Conservation (phyloP, 2,329 filamentous ascomycete species). For the Sporothrix curviconia region DNA sequence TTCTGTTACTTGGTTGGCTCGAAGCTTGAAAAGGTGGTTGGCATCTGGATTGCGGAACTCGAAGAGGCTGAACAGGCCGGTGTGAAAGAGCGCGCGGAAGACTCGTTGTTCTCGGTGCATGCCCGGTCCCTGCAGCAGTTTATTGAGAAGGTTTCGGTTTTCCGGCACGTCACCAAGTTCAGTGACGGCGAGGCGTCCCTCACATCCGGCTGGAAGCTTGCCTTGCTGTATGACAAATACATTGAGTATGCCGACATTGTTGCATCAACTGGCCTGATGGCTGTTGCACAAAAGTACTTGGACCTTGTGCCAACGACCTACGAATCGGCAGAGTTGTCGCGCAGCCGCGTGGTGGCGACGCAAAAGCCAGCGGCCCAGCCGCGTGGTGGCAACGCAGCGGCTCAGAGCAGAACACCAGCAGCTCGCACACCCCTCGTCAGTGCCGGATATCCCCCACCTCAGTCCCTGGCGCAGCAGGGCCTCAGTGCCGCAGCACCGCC, state of each 20-base stretch:
- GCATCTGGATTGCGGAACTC: slow-evolving; percentile 87
- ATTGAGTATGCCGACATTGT: slow-evolving; percentile 95
- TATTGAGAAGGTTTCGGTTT: slow-evolving; percentile 96
- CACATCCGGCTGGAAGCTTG: slow-evolving; percentile 79
- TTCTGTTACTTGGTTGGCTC: slow-evolving; percentile 96
- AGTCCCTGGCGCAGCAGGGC: slow-evolving; percentile 23
- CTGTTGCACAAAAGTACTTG: slow-evolving; percentile 84
- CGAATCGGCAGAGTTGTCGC: slow-evolving; percentile 77
- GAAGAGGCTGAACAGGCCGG: slow-evolving; percentile 73
- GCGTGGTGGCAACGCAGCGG: not conserved
- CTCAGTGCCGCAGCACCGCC: not conserved
- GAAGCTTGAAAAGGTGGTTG: slow-evolving; percentile 93
- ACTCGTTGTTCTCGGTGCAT: slow-evolving; percentile 86
- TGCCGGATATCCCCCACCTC: slow-evolving; percentile 42
- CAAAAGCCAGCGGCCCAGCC: slow-evolving; percentile 43
- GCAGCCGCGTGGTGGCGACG: slow-evolving; percentile 79
- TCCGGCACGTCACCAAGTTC: slow-evolving; percentile 91
- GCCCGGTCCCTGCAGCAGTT: slow-evolving; percentile 83
- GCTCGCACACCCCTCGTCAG: slow-evolving; percentile 2
- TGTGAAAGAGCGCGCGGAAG: slow-evolving; percentile 60
- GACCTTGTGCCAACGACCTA: slow-evolving; percentile 78
- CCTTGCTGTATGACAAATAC: slow-evolving; percentile 86
- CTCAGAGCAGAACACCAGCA: not conserved
- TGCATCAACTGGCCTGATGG: slow-evolving; percentile 79
- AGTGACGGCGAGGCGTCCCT: slow-evolving; percentile 67